A percentile compares a stretch with the other conserved stretches of the same genome.
Conservation (phyloP, 345 rosid species). For the Heritiera littoralis region DNA sequence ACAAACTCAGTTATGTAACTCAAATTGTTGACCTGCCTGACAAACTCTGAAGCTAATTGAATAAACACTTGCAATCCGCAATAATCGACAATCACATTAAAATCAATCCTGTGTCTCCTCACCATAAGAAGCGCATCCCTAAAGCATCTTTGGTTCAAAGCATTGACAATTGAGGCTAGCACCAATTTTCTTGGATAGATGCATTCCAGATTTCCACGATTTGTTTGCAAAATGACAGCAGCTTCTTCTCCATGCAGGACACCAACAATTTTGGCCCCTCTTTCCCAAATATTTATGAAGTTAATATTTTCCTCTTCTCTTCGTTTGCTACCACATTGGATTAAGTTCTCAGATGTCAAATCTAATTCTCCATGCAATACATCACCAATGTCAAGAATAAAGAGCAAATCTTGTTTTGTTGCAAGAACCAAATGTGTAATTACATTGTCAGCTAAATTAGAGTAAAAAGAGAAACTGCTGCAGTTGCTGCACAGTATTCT, state of each 20-base stretch:
- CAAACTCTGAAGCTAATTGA: conserved; percentile 78
- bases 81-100: conserved; percentile 78
- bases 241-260: conserved; percentile 93
- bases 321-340: conserved; percentile 46
- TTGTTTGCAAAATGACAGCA: conserved; percentile 78
- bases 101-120: conserved; percentile 92
- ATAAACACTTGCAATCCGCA: conserved; percentile 84
- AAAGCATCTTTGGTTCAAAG: conserved; percentile 65
- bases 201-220: conserved; percentile 87
- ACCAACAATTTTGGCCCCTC: conserved; percentile 80
- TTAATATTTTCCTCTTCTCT: conserved; percentile 60
- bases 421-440: conserved; percentile 79
- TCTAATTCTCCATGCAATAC: conserved; percentile 58
- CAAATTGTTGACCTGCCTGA: conserved; percentile 72
- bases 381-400: conserved; percentile 70
- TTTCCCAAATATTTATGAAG: conserved; percentile 83
- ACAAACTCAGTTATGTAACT: conserved; percentile 90
- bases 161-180: conserved; percentile 69
- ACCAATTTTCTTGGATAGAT: conserved; percentile 93
- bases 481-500: conserved; percentile 77
- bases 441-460: conserved; percentile 64
- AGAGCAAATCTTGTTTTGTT: conserved; percentile 86
- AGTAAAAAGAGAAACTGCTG: conserved; percentile 82
- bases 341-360: conserved; percentile 53
- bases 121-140: conserved; percentile 88